Evolutionary conservation across 345 rosid species (phyloP), one percentile per base, ranked within the genome.

Genomic region (Leavenworthia alabamica): DNA sequence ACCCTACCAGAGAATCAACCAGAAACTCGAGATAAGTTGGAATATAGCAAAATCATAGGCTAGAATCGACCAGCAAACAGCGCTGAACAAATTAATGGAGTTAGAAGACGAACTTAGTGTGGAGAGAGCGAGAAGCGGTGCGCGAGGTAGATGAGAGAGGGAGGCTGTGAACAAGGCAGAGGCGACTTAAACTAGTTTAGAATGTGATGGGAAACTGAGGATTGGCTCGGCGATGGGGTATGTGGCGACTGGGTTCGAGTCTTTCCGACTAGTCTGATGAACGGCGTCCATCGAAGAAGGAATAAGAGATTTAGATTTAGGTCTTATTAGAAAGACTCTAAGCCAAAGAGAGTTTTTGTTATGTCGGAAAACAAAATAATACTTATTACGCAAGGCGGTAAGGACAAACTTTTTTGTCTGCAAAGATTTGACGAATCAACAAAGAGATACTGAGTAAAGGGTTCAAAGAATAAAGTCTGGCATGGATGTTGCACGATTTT

Each of bases 281-380:
- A 50, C 16, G 46, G 53, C 22, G 59, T n/a, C 27, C 49, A 58
- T 47, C 26, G 50, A 29, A 16, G 24, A 40, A 12, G 29, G 31
- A 16, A 41, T 10, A 7, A 32, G 44, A 49, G 66, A 60, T 48
- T 41, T 15, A 49, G 44, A 4, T 12, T 59, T 68, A 68, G 61
- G 73, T 59, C 60, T 50, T 51, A 4, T 32, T 2, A 2, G 2
- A 15, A 66, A 56, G 41, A 31, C 56, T 66, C 71, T 56, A 5
- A 0, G 1, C 5, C 2, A 0, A 0, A 45, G 56, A 45, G 70
- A 62, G 70, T 24, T 12, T 33, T n/a, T n/a, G n/a, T n/a, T n/a
- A n/a, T n/a, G n/a, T n/a, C n/a, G n/a, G n/a, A n/a, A n/a, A n/a
- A n/a, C n/a, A n/a, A n/a, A n/a, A n/a, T n/a, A n/a, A n/a, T n/a